Evolutionary conservation across 2,329 filamentous ascomycete species (phyloP).

Genomic region (Arthrocladium fulminans): DNA sequence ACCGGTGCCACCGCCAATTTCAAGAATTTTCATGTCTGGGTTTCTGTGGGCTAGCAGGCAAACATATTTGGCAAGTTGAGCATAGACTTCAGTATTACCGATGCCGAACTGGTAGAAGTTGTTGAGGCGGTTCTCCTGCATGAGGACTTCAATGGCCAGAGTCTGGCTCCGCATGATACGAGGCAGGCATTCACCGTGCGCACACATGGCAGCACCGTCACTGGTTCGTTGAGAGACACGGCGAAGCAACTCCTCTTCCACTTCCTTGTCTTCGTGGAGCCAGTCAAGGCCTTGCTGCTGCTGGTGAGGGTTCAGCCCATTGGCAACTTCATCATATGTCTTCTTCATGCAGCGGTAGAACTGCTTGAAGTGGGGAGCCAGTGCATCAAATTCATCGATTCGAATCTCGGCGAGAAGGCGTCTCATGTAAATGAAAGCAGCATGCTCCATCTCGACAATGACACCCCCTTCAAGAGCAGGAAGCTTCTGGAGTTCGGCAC

Average conservation of each 20-base stretch:
- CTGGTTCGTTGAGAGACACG: background rate
- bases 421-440: background rate
- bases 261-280: too few relatives aligned
- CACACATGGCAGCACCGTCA: background rate
- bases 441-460: background rate
- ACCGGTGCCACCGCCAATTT: constrained; percentile 28
- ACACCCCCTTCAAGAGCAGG: too few relatives aligned
- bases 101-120: background rate
- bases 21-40: constrained; percentile 17
- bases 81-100: background rate
- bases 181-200: background rate
- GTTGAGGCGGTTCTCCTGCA: background rate
- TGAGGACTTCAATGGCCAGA: background rate
- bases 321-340: too few relatives aligned
- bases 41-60: constrained; percentile 10
- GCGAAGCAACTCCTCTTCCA: background rate
- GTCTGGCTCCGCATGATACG: background rate
- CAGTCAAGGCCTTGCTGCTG: too few relatives aligned
- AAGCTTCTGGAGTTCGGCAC: too few relatives aligned
- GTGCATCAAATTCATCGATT: background rate
- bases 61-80: background rate
- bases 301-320: too few relatives aligned
- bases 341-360: background rate
- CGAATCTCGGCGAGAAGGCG: background rate
- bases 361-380: constrained; percentile 1